These are phyloP conservation scores for Coemansia sp. DNA, from an alignment of 192 early-diverging fungal species.

Conservation along the genomic window DNA sequence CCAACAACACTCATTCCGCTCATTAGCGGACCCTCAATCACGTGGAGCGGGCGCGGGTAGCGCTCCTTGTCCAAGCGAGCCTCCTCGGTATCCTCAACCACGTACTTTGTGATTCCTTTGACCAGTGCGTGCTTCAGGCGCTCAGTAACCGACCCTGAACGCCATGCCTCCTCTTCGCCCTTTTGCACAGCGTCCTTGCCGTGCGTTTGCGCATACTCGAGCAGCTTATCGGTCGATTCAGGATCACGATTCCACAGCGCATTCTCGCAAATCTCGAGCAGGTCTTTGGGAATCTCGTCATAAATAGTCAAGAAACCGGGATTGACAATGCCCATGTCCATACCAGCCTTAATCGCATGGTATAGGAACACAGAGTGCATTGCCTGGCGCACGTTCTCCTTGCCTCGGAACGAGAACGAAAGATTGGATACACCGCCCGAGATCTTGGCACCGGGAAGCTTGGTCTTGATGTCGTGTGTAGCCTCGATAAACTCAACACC, in stretches of 20 bases:
- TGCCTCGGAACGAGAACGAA: conserved; percentile 96
- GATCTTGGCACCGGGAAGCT: conserved; percentile 86
- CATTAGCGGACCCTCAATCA: conserved; percentile 97
- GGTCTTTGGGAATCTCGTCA: conserved; percentile 93
- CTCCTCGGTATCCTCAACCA: conserved; percentile 93
- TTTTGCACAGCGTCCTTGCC: conserved; percentile 65
- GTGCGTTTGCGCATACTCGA: conserved; percentile 82
- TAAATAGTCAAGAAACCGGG: conserved; percentile 95
- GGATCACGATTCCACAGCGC: conserved; percentile 91
- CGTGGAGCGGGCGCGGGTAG: conserved; percentile 88
- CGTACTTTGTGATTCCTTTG: conserved; percentile 92
- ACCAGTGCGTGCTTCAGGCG: conserved; percentile 81
- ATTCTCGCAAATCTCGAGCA: conserved; percentile 87
- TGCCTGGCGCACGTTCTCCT: conserved; percentile 86
- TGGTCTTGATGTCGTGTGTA: conserved; percentile 69
- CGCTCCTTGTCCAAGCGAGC: conserved; percentile 67
- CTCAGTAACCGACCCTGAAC: conserved; percentile 65
- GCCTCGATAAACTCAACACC: conserved; percentile 91
- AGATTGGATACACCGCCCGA: conserved; percentile 96
- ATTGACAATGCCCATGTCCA: conserved; percentile 99
- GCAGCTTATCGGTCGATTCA: conserved; percentile 89
- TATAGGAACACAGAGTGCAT: conserved; percentile 96
- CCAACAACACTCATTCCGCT: conserved; percentile 93
- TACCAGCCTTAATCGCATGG: conserved; percentile 77
- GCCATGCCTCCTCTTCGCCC: conserved; percentile 85